These are phyloP conservation scores for Phoma sp. DNA, from an alignment of 2,329 filamentous ascomycete species.

Conservation along the genomic window DNA sequence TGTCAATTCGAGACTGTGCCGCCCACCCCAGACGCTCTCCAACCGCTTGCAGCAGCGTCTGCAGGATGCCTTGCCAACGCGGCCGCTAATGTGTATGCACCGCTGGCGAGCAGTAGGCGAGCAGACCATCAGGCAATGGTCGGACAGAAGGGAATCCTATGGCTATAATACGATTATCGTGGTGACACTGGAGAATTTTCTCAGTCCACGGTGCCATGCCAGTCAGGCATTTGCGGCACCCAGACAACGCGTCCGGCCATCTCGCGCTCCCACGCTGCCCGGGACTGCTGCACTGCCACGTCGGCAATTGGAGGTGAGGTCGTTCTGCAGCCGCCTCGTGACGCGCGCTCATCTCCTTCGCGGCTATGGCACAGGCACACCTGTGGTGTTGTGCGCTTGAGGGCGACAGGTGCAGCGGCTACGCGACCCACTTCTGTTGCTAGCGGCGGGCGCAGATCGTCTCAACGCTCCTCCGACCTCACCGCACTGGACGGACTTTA, in stretches of 20 bases:
- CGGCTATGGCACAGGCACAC: conserved; percentile 12
- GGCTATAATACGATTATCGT: conserved; percentile 28
- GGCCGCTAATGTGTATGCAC: conserved; percentile 15
- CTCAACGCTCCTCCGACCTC: conserved; percentile 14
- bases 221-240: conserved; percentile 5
- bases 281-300: conserved; percentile 21
- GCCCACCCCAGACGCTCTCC: conserved; percentile 5
- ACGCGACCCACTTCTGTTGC: conserved; percentile 4
- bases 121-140: conserved; percentile 10
- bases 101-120: neutral
- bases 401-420: conserved; percentile 18
- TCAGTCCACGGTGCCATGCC: conserved; percentile 9
- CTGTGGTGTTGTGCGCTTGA: conserved; percentile 10
- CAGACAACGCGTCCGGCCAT: neutral
- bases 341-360: conserved; percentile 28
- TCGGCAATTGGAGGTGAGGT: conserved; percentile 10
- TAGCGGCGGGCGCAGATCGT: conserved; percentile 13
- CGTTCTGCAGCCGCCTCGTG: conserved; percentile 14
- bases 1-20: conserved; percentile 1
- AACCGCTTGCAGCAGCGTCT: conserved; percentile 13
- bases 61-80: conserved; percentile 27
- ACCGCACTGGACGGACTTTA: conserved; percentile 7
- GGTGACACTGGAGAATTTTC: conserved; percentile 12
- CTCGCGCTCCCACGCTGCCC: neutral
- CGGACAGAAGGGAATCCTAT: conserved; percentile 7